Evolutionary conservation across 108 stramenopile genomes (phyloP), one percentile per base, ranked within the genome.

Genomic region (Cyclostephanos invisitatus): DNA sequence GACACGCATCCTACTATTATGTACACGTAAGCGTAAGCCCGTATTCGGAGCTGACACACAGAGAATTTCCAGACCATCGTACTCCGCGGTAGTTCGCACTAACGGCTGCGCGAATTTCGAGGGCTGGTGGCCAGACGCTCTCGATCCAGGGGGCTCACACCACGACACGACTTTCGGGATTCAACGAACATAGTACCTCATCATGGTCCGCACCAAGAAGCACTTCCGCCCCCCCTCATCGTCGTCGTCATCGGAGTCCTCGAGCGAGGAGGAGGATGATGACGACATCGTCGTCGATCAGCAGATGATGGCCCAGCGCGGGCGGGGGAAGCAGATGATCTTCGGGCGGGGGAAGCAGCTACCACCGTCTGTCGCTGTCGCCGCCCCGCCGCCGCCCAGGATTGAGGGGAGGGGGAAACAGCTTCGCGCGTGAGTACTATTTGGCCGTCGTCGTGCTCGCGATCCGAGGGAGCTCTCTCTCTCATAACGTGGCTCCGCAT

Each of bases 341-440:
- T 61, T 57, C 32, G 72, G 78, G 9, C 61, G 78, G 49, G 78
- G 78, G 62, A 80, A 80, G 53, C 78, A 80, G 72, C 50, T 80
- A 36, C 68, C 62, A 20, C 46, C 73, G 35, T 32, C 32, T 4
- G 32, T 32, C 32, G 32, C 32, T 4, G 32, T 32, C 32, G 64
- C 73, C 11, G 49, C 77, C n/a, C 46, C 54, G 53, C 51, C 40
- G 22, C 29, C 57, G 61, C 44, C 44, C 44, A 0, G 12, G 14
- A 2, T 15, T 3, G 73, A 70, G 62, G 85, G 85, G 24, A 80
- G 86, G 46, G 88, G 88, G 59, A 89, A 89, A 78, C 81, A 78
- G 50, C 72, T 89, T 37, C 81, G 87, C 66, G 83, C 70, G 84
- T 77, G 24, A 77, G 77, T 77, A 7, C 5, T 40, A 27, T 47